Conservation (phyloP, 2,329 filamentous ascomycete genomes). For the Aspergillus vadensis region DNA sequence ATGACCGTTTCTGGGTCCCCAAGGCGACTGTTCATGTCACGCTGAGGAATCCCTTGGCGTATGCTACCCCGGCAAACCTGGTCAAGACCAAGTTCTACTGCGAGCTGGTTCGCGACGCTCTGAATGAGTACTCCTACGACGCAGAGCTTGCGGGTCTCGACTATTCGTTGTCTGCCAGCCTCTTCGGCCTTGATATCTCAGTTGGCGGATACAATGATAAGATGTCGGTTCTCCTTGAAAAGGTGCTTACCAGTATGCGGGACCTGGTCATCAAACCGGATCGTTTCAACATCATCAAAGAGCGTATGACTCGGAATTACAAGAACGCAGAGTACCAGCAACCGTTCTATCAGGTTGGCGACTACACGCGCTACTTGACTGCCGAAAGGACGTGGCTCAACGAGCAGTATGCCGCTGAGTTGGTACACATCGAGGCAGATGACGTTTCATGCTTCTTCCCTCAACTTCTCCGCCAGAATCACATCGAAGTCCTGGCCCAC, state of each 20-base stretch:
- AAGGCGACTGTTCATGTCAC: conserved; percentile 86
- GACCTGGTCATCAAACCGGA: conserved; percentile 83
- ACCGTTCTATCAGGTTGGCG: conserved; percentile 84
- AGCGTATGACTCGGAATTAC: conserved; percentile 73
- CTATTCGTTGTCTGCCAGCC: conserved; percentile 74
- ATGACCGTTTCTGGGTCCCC: conserved; percentile 97
- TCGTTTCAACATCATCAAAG: conserved; percentile 88
- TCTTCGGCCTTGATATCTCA: conserved; percentile 73
- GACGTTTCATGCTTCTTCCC: conserved; percentile 77
- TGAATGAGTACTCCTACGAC: conserved; percentile 94
- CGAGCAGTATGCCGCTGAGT: conserved; percentile 75
- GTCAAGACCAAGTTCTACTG: conserved; percentile 80
- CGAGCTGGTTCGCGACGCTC: conserved; percentile 81
- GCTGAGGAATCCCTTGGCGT: conserved; percentile 76
- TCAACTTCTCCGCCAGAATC: conserved; percentile 77
- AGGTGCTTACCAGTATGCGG: conserved; percentile 80
- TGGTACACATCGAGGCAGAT: conserved; percentile 72
- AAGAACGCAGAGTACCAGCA: conserved; percentile 87
- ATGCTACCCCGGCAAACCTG: conserved; percentile 73
- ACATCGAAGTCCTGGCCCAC: conserved; percentile 85
- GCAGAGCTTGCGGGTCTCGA: conserved; percentile 87
- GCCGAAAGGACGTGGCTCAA: conserved; percentile 76
- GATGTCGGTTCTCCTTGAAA: conserved; percentile 83
- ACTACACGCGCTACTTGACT: conserved; percentile 79
- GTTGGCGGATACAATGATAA: conserved; percentile 97